phyloP scores from a whole-genome alignment of 2,329 filamentous ascomycete species.

The Aureobasidium sp. region DNA sequence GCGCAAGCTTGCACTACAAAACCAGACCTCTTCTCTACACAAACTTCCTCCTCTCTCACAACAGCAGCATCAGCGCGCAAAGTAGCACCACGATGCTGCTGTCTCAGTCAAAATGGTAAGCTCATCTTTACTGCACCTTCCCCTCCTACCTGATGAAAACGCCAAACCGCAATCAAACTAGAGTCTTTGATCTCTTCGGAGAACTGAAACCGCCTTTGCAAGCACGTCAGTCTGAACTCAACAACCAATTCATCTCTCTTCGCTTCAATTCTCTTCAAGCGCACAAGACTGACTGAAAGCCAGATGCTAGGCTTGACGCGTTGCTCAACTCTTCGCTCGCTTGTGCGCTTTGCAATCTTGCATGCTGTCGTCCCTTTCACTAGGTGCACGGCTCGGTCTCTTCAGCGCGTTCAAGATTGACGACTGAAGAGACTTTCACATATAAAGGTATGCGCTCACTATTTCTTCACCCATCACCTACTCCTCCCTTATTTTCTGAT shows the following conservation, averaged over 20 bases:
- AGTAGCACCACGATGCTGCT: background rate
- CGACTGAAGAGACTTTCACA: background rate
- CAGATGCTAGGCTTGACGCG: background rate
- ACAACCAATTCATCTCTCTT: background rate
- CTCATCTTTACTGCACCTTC: background rate
- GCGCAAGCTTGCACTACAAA: slow-evolving; percentile 12
- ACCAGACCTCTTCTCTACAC: background rate
- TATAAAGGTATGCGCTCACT: background rate
- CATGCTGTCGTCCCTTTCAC: slow-evolving; percentile 1
- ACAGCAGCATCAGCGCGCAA: slow-evolving; percentile 2
- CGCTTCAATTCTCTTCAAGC: background rate
- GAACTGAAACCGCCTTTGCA: slow-evolving; percentile 69
- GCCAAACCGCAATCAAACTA: slow-evolving; percentile 52
- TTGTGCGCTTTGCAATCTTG: background rate
- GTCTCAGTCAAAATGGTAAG: background rate
- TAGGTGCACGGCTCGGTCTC: background rate
- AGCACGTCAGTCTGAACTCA: slow-evolving; percentile 79
- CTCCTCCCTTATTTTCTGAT: slow-evolving; percentile 15
- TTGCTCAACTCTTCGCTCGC: background rate
- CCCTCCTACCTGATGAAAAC: slow-evolving; percentile 6
- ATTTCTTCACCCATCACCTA: background rate
- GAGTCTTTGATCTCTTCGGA: slow-evolving; percentile 85
- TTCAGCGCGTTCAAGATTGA: background rate
- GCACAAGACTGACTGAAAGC: background rate
- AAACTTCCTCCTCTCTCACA: background rate